These are phyloP conservation scores for Austroboletus niveus DNA, from an alignment of 1,284 basidiomycete species.

Conservation along the genomic window DNA sequence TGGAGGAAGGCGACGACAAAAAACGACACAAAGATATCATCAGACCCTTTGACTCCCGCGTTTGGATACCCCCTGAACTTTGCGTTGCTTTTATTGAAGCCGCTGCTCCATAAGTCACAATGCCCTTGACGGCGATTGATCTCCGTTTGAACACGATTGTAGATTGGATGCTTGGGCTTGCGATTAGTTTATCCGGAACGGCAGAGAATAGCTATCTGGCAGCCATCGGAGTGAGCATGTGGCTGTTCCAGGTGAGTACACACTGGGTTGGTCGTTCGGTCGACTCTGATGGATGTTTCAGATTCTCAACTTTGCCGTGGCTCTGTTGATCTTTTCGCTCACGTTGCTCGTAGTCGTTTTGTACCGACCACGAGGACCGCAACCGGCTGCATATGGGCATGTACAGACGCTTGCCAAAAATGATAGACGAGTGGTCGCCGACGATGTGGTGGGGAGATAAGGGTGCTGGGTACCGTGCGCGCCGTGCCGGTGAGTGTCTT, in stretches of 20 bases:
- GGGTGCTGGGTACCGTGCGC: not conserved
- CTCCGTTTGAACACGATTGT: not conserved
- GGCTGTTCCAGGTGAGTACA: constrained; percentile 25
- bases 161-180: constrained; percentile 37
- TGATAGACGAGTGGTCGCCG: constrained; percentile 34
- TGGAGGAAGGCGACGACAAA: constrained; percentile 25
- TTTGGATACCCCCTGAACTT: constrained; percentile 18
- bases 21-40: constrained; percentile 13
- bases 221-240: constrained; percentile 26
- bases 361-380: constrained; percentile 22
- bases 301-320: constrained; percentile 29
- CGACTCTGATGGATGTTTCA: constrained; percentile 3
- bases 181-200: constrained; percentile 18
- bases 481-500: constrained; percentile 22
- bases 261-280: not conserved
- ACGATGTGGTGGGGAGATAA: constrained; percentile 37
- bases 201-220: constrained; percentile 12
- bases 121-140: no score
- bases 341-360: constrained; percentile 18
- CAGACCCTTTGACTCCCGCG: constrained; percentile 22
- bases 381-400: constrained; percentile 33
- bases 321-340: constrained; percentile 20
- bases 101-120: constrained; percentile 26
- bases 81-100: constrained; percentile 20
- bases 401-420: constrained; percentile 33